phyloP scores from a whole-genome alignment of 1,284 basidiomycete species.

The Fistulina hepatica region DNA sequence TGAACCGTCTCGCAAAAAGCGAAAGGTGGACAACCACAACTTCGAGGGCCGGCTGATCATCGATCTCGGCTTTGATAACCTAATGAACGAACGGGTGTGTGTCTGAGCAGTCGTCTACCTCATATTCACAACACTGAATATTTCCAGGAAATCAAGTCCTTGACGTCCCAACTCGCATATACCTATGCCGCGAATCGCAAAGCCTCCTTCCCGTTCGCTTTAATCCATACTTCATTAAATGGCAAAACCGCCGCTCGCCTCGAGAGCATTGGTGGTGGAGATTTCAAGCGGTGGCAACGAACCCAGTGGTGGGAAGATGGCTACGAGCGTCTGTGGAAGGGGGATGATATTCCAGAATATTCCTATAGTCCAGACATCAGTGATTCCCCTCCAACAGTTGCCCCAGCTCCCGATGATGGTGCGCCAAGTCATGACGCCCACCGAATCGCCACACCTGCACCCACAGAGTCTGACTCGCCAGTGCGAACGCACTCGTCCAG shows the following conservation, averaged over 20 bases:
- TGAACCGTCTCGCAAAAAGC: slow-evolving; percentile 24
- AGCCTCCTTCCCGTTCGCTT: slow-evolving; percentile 57
- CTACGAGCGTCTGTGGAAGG: slow-evolving; percentile 57
- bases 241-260: slow-evolving; percentile 61
- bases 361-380: slow-evolving; percentile 5
- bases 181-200: slow-evolving; percentile 81
- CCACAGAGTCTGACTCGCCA: slow-evolving; percentile 1
- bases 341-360: slow-evolving; percentile 6
- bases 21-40: slow-evolving; percentile 34
- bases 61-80: slow-evolving; percentile 89
- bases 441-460: too few relatives aligned
- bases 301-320: slow-evolving; percentile 75
- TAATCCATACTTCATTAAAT: slow-evolving; percentile 74
- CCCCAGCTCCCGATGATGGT: background rate
- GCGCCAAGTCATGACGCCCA: background rate
- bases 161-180: slow-evolving; percentile 82
- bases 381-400: background rate
- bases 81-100: slow-evolving; percentile 88
- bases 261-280: slow-evolving; percentile 55
- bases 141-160: slow-evolving; percentile 74
- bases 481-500: slow-evolving; percentile 11
- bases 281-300: slow-evolving; percentile 71
- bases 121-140: slow-evolving; percentile 1
- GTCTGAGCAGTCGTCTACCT: slow-evolving; percentile 7
- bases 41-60: slow-evolving; percentile 76